A percentile compares a stretch with the other conserved stretches of the same genome.
These are phyloP conservation scores for Globisporangium paroecandrum DNA, from an alignment of 352 stramenopile species.

Conservation along the genomic window DNA sequence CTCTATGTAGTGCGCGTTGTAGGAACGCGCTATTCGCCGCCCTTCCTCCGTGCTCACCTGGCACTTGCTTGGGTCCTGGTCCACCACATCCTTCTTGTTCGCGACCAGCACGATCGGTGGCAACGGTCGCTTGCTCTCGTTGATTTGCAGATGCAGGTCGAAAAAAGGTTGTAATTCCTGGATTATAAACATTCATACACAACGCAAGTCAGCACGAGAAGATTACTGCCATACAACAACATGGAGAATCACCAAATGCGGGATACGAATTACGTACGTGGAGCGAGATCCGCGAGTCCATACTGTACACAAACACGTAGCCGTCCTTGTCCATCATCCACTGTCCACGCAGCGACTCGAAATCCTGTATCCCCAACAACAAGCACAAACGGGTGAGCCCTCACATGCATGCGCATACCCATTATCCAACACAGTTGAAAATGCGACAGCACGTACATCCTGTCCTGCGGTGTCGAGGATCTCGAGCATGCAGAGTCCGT, in stretches of 20 bases:
- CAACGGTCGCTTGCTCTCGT: constrained; percentile 71
- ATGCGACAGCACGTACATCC: constrained; percentile 48
- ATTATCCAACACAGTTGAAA: not conserved
- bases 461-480: constrained; percentile 90
- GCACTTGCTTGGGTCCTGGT: constrained; percentile 75
- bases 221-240: not conserved
- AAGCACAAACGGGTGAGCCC: not conserved
- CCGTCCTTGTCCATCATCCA: constrained; percentile 92
- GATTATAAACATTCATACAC: not conserved
- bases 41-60: constrained; percentile 85
- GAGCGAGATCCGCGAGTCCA: constrained; percentile 85
- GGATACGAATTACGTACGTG: constrained; percentile 39
- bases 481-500: constrained; percentile 84
- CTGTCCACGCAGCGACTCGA: constrained; percentile 83
- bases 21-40: constrained; percentile 77
- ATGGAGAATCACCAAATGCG: not conserved
- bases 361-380: constrained; percentile 44
- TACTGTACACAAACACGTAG: constrained; percentile 91
- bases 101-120: constrained; percentile 86
- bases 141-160: constrained; percentile 86
- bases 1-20: constrained; percentile 87
- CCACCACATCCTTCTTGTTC: constrained; percentile 88
- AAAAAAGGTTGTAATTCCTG: constrained; percentile 88
- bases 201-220: not conserved
- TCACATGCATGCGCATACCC: not conserved